Percentiles rank a stretch among this genome's conserved stretches.
Conservation (phyloP, 257 asterid species). For the Catharanthus roseus region DNA sequence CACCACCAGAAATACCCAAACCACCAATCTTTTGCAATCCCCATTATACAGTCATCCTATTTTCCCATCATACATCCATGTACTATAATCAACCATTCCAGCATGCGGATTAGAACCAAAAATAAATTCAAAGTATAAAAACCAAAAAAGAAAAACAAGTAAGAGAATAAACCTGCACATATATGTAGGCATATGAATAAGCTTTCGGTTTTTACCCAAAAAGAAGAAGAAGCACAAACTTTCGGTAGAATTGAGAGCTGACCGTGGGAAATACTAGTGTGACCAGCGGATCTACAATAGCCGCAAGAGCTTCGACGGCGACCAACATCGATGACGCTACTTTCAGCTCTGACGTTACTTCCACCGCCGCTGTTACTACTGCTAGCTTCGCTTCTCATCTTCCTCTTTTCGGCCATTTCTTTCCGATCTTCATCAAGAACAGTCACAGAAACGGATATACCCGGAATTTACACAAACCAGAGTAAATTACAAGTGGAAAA, state of each 20-base stretch:
- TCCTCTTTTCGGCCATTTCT: conserved; percentile 74
- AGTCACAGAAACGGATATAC: not conserved
- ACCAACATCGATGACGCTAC: conserved; percentile 68
- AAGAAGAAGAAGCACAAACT: not conserved
- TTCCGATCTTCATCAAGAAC: conserved; percentile 7
- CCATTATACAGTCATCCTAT: too few relatives aligned
- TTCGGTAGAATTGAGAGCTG: conserved; percentile 20
- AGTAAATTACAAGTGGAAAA: not conserved
- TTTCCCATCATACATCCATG: too few relatives aligned
- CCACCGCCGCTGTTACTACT: conserved; percentile 49
- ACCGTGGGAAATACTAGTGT: conserved; percentile 77
- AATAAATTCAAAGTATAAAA: too few relatives aligned
- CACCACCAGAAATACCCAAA: not conserved
- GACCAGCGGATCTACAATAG: conserved; percentile 72
- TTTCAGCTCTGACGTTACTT: conserved; percentile 40
- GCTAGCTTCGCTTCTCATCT: conserved; percentile 75
- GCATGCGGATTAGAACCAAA: too few relatives aligned
- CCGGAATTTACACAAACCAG: too few relatives aligned
- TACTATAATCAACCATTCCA: not conserved
- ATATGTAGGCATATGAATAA: too few relatives aligned
- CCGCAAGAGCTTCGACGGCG: conserved; percentile 79
- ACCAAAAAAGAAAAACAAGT: not conserved
- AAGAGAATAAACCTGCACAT: not conserved
- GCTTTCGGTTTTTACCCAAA: too few relatives aligned
- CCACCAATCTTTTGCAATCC: not conserved